Evolutionary conservation across 257 asterid species (phyloP).

Genomic region (Verbascum thapsus): DNA sequence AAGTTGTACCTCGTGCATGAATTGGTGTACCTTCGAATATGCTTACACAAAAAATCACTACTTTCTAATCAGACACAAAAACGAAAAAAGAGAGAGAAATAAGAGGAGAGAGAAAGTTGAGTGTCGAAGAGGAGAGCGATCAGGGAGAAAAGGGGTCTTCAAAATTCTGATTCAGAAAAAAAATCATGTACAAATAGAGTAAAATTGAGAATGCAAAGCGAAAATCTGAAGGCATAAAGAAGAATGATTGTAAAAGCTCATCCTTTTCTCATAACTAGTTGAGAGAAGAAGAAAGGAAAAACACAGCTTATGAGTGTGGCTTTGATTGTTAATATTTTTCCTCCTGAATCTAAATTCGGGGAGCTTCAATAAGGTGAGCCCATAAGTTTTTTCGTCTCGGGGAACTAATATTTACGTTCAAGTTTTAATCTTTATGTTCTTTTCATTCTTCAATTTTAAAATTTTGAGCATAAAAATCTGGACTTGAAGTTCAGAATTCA

Average conservation of each 20-base stretch:
- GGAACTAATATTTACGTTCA: constrained; percentile 38
- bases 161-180: constrained; percentile 43
- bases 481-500: constrained; percentile 52
- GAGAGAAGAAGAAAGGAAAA: constrained; percentile 25
- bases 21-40: constrained; percentile 32
- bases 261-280: constrained; percentile 43
- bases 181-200: constrained; percentile 22
- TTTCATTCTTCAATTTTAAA: constrained; percentile 40
- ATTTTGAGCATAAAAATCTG: constrained; percentile 41
- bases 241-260: constrained; percentile 45
- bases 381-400: constrained; percentile 33
- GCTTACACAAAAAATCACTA: constrained; percentile 34
- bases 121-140: constrained; percentile 48
- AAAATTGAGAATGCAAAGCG: constrained; percentile 46
- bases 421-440: constrained; percentile 39
- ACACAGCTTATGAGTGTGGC: constrained; percentile 30
- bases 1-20: constrained; percentile 32
- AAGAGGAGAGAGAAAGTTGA: constrained; percentile 48
- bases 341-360: constrained; percentile 40
- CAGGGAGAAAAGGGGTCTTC: constrained; percentile 57
- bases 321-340: constrained; percentile 32
- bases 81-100: constrained; percentile 32
- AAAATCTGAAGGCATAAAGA: constrained; percentile 36
- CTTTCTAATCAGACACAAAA: constrained; percentile 44
- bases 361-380: constrained; percentile 56